Conservation (phyloP, 2,329 filamentous ascomycete genomes). For the Arthroderma sp. region DNA sequence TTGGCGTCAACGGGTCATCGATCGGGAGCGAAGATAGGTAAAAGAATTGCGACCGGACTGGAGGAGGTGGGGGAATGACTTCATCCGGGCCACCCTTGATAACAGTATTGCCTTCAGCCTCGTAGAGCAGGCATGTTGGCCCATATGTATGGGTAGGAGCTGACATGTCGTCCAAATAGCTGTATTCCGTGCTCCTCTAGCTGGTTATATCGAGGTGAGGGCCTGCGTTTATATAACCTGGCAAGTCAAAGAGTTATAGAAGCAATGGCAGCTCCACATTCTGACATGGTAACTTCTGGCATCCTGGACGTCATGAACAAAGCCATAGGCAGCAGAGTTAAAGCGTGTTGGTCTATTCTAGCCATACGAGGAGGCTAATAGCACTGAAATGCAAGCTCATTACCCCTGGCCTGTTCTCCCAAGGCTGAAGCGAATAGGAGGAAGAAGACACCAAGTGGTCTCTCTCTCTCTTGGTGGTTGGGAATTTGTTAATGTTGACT, state of each 20-base stretch:
- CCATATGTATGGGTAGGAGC: constrained; percentile 47
- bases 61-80: constrained; percentile 39
- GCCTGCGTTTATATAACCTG: background rate
- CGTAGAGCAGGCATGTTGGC: constrained; percentile 43
- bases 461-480: background rate
- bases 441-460: background rate
- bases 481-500: background rate
- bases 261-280: background rate
- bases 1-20: constrained; percentile 72
- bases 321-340: background rate
- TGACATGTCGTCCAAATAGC: constrained; percentile 23
- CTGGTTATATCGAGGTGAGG: background rate
- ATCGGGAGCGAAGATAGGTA: constrained; percentile 72
- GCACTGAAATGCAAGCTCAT: background rate
- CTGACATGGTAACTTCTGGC: background rate
- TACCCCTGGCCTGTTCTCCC: background rate
- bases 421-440: background rate
- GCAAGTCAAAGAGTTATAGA: background rate
- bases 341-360: background rate
- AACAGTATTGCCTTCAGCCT: constrained; percentile 20
- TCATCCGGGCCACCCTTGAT: constrained; percentile 19
- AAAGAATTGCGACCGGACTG: constrained; percentile 62
- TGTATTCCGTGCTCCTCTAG: background rate
- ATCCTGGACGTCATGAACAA: background rate
- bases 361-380: background rate